These are phyloP conservation scores for Kodamaea laetipori DNA, from an alignment of 805 yeast genomes.

Conservation along the genomic window DNA sequence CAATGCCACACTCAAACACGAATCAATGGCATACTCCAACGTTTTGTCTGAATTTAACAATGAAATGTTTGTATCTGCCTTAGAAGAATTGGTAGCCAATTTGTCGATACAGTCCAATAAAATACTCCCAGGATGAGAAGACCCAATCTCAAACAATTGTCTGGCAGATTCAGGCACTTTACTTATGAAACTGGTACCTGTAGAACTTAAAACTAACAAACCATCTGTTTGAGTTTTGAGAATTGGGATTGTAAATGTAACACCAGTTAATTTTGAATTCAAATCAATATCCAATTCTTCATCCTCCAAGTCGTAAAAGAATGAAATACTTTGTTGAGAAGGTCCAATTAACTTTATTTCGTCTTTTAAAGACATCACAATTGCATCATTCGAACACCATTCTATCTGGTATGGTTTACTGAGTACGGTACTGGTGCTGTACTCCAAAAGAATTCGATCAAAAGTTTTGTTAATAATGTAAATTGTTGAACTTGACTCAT, in stretches of 20 bases:
- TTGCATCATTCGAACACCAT: conserved; percentile 90
- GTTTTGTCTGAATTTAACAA: conserved; percentile 47
- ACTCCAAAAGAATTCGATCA: conserved; percentile 45
- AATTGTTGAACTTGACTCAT: conserved; percentile 39
- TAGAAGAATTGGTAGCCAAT: conserved; percentile 67
- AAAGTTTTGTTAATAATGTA: conserved; percentile 54
- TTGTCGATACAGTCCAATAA: conserved; percentile 72
- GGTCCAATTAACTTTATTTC: conserved; percentile 75
- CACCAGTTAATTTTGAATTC: conserved; percentile 14
- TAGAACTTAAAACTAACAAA: conserved; percentile 59
- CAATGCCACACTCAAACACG: conserved; percentile 72
- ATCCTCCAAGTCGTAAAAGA: conserved; percentile 41
- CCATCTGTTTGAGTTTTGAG: conserved; percentile 68
- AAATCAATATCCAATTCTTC: conserved; percentile 31
- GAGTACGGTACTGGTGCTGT: conserved; percentile 34
- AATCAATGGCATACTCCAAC: conserved; percentile 61
- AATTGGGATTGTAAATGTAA: conserved; percentile 38
- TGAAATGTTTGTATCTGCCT: conserved; percentile 74
- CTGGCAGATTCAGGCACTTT: conserved; percentile 60
- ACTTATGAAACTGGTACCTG: conserved; percentile 60
- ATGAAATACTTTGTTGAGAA: conserved; percentile 55
- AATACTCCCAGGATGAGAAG: conserved; percentile 79
- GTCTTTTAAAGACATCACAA: conserved; percentile 62
- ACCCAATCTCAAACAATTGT: conserved; percentile 77
- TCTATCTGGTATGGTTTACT: conserved; percentile 52